phyloP scores from a whole-genome alignment of 768 basidiomycete species.

The Macrolepiota fuliginosa region DNA sequence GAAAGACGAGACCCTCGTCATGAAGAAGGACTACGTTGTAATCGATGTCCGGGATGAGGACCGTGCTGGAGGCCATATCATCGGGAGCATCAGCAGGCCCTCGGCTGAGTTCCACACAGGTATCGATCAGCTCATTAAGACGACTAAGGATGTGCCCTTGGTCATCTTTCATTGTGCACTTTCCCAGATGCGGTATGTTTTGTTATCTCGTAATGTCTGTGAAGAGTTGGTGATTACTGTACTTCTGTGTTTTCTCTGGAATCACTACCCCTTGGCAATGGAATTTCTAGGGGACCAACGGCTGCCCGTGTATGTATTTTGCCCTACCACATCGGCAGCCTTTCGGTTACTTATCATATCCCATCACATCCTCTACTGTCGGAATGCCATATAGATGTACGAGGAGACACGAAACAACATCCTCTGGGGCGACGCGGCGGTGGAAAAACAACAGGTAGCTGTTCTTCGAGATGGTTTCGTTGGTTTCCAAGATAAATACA shows the following conservation, averaged over 20 bases:
- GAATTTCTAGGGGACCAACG: constrained; percentile 66
- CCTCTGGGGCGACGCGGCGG: constrained; percentile 34
- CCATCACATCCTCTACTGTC: too few relatives aligned
- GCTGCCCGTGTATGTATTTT: constrained; percentile 71
- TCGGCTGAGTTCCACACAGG: constrained; percentile 54
- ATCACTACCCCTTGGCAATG: not conserved
- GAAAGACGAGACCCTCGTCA: constrained; percentile 54
- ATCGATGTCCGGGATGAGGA: constrained; percentile 89
- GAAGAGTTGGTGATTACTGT: not conserved
- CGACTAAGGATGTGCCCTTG: constrained; percentile 57
- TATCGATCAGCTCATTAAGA: constrained; percentile 57
- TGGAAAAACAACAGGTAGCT: constrained; percentile 46
- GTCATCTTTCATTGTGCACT: constrained; percentile 79
- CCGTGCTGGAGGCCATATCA: constrained; percentile 77
- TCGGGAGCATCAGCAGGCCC: constrained; percentile 58
- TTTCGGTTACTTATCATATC: not conserved
- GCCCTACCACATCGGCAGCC: not conserved
- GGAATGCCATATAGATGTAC: constrained; percentile 50
- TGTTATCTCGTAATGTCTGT: not conserved
- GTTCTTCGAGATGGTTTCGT: constrained; percentile 74
- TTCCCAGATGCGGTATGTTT: constrained; percentile 71
- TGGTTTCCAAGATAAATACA: constrained; percentile 68
- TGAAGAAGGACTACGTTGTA: constrained; percentile 67
- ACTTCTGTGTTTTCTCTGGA: constrained; percentile 9
- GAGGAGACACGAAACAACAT: constrained; percentile 55